A percentile compares a stretch with the other conserved stretches of the same genome.
Evolutionary conservation across 1,284 basidiomycete species (phyloP).

Genomic region (Vanrija sp.): DNA sequence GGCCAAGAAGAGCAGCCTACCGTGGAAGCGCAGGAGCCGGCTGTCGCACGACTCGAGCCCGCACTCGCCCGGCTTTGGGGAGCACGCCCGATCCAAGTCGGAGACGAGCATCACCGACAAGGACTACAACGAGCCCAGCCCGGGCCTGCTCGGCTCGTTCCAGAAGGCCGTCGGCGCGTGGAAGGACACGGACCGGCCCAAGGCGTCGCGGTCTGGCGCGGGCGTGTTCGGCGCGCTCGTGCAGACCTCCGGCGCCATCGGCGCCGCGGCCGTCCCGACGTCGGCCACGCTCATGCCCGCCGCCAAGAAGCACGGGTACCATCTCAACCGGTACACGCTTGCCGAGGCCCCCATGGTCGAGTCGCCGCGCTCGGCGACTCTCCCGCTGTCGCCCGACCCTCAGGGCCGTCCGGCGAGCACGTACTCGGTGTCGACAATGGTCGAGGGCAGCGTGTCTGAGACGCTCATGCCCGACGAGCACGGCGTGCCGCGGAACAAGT

Average conservation of each 20-base stretch:
- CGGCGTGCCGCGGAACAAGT: constrained; percentile 19
- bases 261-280: constrained; percentile 59
- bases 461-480: constrained; percentile 4
- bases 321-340: constrained; percentile 57
- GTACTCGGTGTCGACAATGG: constrained; percentile 33
- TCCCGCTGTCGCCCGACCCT: constrained; percentile 14
- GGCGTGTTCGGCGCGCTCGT: constrained; percentile 72
- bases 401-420: constrained; percentile 34
- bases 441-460: constrained; percentile 3
- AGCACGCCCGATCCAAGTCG: not conserved
- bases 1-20: constrained; percentile 13
- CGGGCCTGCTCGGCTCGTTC: constrained; percentile 16
- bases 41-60: not conserved
- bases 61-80: not conserved
- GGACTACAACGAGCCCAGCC: not conserved
- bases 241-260: constrained; percentile 63
- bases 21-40: not conserved
- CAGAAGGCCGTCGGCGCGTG: constrained; percentile 20
- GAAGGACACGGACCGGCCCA: constrained; percentile 50
- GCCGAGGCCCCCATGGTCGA: constrained; percentile 12
- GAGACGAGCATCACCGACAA: constrained; percentile 8
- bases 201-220: constrained; percentile 56
- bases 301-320: constrained; percentile 64
- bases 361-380: constrained; percentile 29
- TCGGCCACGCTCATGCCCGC: constrained; percentile 60